Percentiles rank a stretch among this genome's conserved stretches.
phyloP scores from a whole-genome alignment of 106 monocot species.

The Xerophyta viscosa region DNA sequence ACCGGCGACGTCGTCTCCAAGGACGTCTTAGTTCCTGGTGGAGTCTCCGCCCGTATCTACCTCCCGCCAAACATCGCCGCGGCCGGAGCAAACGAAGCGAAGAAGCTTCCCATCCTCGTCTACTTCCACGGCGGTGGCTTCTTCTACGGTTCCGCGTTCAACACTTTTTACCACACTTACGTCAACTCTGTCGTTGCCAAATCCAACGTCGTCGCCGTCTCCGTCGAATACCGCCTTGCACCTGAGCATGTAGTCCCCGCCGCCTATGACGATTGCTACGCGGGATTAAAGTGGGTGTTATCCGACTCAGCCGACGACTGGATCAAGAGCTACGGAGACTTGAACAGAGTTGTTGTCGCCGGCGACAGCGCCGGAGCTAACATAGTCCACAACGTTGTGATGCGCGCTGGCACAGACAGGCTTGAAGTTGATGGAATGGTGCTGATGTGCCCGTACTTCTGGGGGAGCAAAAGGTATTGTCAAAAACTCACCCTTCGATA shows the following conservation, averaged over 20 bases:
- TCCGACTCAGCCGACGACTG: neutral
- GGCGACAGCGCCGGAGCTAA: conserved; percentile 16
- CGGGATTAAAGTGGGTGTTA: conserved; percentile 18
- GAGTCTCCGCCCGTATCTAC: conserved; percentile 11
- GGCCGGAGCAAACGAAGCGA: neutral
- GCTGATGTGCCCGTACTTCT: conserved; percentile 14
- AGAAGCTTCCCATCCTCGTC: conserved; percentile 22
- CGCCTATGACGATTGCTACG: conserved; percentile 28
- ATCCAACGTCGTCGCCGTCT: conserved; percentile 15
- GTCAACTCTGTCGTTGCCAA: conserved; percentile 13
- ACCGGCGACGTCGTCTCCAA: conserved; percentile 2
- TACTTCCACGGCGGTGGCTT: conserved; percentile 25
- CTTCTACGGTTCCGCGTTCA: conserved; percentile 5
- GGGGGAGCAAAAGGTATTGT: conserved; percentile 10
- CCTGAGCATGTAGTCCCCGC: conserved; percentile 30
- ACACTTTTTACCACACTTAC: conserved; percentile 11
- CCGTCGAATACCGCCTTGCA: conserved; percentile 27
- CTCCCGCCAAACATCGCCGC: neutral
- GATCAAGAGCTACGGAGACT: neutral
- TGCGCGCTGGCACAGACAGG: neutral
- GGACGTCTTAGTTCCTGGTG: conserved; percentile 7
- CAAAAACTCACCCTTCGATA: no score
- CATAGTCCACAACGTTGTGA: conserved; percentile 5
- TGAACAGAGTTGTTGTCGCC: conserved; percentile 1
- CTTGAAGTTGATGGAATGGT: conserved; percentile 9